Base-by-base conservation (phyloP, 768 basidiomycete genomes). In the Suillus tomentosus region DNA sequence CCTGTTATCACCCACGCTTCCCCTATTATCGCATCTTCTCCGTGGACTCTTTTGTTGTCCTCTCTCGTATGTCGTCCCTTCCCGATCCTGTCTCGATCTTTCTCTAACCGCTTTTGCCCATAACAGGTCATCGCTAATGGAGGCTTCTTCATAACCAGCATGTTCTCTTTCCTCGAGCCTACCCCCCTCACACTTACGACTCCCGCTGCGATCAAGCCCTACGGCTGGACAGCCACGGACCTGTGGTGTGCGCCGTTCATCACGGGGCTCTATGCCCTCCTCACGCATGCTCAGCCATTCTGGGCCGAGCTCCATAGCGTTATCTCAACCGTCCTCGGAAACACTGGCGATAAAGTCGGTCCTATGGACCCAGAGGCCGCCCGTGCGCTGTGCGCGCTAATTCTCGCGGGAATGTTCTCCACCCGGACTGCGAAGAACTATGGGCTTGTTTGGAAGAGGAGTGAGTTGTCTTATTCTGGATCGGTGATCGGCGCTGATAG, bases 251-350 rank as follows among this genome's bases (percentile, higher is more conserved):
- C 95, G 10, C 88, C 92, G 6, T 76, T 88, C 68, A 78, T 88
- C 69, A 94, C 93, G 15, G 90, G 81, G 1, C 72, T 95, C 13
- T 95, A 92, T 71, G 88, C 94, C 62, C 84, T 88, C 62, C 82
- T 95, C 60, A 94, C 94, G 14, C 92, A 95, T 66, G 88, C 92
- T 2, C 94, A 96, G 72, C 91, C 94, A 0, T 90, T 91, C 75
- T 95, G 88, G 89, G 85, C 83, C 0, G 85, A 89, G 31, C 62
- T 82, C 51, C 87, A 89, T 66, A 67, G 72, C 5, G 71, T 87
- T 13, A 67, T 89, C 14, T 74, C 81, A 7, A 78, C 81, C 5
- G 69, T 83, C 62, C 77, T 86, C 36, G 86, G 87, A 10, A 78
- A 78, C 36, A n/a, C 15, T 19, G 51, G 61, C 13, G 61, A 59